These are phyloP conservation scores for Hypoxylon sp. DNA, from an alignment of 2,329 filamentous ascomycete genomes.

Conservation along the genomic window DNA sequence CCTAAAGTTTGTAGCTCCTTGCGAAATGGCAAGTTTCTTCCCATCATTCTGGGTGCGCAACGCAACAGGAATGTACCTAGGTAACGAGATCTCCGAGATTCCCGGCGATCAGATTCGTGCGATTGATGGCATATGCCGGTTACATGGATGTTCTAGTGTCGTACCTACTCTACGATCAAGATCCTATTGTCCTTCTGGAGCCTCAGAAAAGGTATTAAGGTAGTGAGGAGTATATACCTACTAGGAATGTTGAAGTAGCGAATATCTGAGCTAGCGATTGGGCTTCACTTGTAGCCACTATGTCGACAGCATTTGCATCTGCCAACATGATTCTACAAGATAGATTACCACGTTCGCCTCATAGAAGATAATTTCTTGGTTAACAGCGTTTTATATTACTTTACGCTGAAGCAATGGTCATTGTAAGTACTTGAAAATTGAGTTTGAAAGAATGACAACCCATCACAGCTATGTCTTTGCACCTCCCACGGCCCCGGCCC, in stretches of 20 bases:
- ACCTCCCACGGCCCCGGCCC: conserved; percentile 8
- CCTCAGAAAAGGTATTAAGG: background rate
- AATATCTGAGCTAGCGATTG: too few relatives aligned
- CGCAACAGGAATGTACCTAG: background rate
- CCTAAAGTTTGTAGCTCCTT: too few relatives aligned
- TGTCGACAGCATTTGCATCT: background rate
- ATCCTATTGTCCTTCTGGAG: background rate
- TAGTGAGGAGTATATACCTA: too few relatives aligned
- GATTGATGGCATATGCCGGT: background rate
- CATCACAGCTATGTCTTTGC: conserved; percentile 29
- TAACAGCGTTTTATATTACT: conserved; percentile 8
- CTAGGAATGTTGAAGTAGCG: too few relatives aligned
- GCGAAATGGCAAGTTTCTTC: too few relatives aligned
- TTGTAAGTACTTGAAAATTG: conserved; percentile 7
- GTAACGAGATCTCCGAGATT: background rate
- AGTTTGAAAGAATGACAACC: conserved; percentile 27
- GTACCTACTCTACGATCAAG: background rate
- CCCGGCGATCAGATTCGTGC: too few relatives aligned
- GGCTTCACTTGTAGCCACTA: background rate
- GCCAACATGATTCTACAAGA: background rate
- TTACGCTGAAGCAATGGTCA: conserved; percentile 2
- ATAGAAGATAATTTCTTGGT: background rate
- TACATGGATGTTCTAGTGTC: background rate
- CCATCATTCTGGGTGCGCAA: too few relatives aligned
- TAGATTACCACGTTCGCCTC: background rate